These are phyloP conservation scores for Mrakia frigida DNA, from an alignment of 768 basidiomycete species.

Conservation along the genomic window DNA sequence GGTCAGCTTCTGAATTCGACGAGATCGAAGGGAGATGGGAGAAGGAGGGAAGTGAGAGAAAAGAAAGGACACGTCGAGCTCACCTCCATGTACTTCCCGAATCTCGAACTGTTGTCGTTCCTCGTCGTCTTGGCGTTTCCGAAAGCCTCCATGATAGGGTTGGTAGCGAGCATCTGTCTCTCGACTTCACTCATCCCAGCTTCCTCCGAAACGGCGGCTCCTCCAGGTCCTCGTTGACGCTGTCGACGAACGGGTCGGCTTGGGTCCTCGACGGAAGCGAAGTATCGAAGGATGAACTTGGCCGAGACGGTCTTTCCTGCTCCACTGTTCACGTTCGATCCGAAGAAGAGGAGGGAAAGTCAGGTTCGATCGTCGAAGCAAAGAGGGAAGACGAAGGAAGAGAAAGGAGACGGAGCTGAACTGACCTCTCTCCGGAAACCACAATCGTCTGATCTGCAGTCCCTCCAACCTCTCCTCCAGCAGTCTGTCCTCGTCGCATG, in stretches of 20 bases:
- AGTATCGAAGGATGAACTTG: conserved; percentile 98
- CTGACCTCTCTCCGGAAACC: conserved; percentile 92
- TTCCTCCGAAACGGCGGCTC: conserved; percentile 38
- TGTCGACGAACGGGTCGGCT: conserved; percentile 49
- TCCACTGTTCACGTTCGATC: conserved; percentile 56
- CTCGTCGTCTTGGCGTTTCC: conserved; percentile 99
- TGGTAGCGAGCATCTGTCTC: conserved; percentile 95
- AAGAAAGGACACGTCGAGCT: conserved; percentile 35
- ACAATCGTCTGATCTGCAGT: conserved; percentile 95
- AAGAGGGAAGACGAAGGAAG: background rate
- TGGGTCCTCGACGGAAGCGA: conserved; percentile 90
- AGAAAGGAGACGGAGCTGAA: conserved; percentile 14
- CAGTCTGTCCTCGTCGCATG: conserved; percentile 63
- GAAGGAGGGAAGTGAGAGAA: background rate
- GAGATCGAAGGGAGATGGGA: background rate
- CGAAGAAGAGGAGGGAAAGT: background rate
- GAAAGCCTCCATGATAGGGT: conserved; percentile 97
- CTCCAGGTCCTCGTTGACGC: conserved; percentile 41
- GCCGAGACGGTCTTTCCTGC: conserved; percentile 99
- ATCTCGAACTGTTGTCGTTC: conserved; percentile 97
- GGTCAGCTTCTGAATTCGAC: background rate
- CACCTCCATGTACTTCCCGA: conserved; percentile 99
- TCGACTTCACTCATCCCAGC: conserved; percentile 76
- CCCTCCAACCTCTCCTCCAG: conserved; percentile 49
- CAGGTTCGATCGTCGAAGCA: background rate